phyloP scores from a whole-genome alignment of 176 grass and related monocot species.

The Guadua angustifolia region DNA sequence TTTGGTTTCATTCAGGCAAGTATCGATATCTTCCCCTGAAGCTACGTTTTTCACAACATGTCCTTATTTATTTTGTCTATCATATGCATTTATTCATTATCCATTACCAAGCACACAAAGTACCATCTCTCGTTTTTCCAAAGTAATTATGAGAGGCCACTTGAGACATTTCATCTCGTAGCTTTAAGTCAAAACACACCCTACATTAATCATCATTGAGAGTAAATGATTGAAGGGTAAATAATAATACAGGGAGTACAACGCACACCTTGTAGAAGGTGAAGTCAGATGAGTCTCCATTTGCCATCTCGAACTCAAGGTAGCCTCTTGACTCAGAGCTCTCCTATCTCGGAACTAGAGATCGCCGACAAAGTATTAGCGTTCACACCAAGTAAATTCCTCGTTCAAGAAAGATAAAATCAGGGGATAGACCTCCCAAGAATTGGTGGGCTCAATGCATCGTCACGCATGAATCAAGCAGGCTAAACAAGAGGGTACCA shows the following conservation, averaged over 20 bases:
- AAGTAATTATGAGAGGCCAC: too few relatives aligned
- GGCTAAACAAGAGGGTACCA: too few relatives aligned
- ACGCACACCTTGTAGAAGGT: constrained; percentile 75
- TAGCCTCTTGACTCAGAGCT: background rate
- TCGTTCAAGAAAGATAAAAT: background rate
- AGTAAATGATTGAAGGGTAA: background rate
- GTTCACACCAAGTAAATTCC: background rate
- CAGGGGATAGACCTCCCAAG: background rate
- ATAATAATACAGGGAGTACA: background rate
- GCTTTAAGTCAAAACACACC: too few relatives aligned
- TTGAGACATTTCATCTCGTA: too few relatives aligned
- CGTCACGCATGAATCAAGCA: background rate
- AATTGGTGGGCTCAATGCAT: background rate
- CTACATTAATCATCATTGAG: too few relatives aligned
- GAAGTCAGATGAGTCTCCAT: constrained; percentile 74
- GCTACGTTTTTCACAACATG: too few relatives aligned
- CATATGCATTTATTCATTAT: too few relatives aligned
- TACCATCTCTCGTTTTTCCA: too few relatives aligned
- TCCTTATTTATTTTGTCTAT: too few relatives aligned
- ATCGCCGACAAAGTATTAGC: background rate
- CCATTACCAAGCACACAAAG: too few relatives aligned
- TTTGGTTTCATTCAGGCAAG: too few relatives aligned
- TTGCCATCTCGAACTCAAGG: constrained; percentile 46
- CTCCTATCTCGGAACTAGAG: background rate
- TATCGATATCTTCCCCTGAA: too few relatives aligned